phyloP scores from a whole-genome alignment of 176 grass and related monocot species.

The Panicum miliaceum region DNA sequence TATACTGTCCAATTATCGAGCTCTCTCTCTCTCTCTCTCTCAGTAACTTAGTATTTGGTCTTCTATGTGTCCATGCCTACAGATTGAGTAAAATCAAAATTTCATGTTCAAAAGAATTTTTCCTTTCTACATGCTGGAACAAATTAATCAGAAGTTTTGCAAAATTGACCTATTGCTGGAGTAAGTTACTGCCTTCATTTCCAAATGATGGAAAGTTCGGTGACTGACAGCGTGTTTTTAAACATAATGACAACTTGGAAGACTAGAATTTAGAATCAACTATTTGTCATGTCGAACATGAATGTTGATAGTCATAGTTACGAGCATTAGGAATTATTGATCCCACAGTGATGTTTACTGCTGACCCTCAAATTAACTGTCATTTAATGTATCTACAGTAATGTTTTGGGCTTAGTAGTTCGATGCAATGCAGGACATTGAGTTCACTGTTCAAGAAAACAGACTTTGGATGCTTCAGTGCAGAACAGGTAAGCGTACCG shows the following conservation, averaged over 20 bases:
- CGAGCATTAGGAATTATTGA: background rate
- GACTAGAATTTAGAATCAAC: background rate
- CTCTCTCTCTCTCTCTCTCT: no score
- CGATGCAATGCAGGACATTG: conserved; percentile 72
- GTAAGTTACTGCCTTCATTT: conserved; percentile 1
- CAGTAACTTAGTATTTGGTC: background rate
- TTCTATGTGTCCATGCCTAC: background rate
- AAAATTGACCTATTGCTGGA: background rate
- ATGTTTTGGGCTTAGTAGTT: background rate
- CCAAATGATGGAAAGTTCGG: background rate
- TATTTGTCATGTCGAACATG: background rate
- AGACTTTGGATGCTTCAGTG: conserved; percentile 99
- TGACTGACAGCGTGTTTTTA: background rate
- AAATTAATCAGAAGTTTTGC: background rate
- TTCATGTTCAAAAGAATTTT: background rate
- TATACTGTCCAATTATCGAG: background rate
- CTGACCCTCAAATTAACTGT: background rate
- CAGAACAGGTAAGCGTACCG: conserved; percentile 78
- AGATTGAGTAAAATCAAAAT: background rate
- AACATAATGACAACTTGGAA: background rate
- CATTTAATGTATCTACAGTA: background rate
- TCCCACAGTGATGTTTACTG: conserved; percentile 6
- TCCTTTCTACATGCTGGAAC: background rate
- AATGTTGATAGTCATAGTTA: background rate
- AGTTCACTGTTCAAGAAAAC: conserved; percentile 94